These are phyloP conservation scores for Diutina ranongensis DNA, from an alignment of 1,139 yeast genomes.

Conservation along the genomic window DNA sequence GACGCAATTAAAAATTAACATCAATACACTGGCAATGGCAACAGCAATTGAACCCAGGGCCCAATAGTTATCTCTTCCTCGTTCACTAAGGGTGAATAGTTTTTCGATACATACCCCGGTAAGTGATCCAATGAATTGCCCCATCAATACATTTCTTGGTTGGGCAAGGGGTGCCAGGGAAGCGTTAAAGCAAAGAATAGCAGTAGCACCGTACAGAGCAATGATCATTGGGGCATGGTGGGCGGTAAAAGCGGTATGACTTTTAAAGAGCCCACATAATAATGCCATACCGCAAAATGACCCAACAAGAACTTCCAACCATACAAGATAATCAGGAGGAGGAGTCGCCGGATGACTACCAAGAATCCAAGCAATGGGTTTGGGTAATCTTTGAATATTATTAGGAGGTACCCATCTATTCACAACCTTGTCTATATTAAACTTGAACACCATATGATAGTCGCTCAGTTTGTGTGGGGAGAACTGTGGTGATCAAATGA, in stretches of 20 bases:
- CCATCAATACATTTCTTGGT: constrained; percentile 49
- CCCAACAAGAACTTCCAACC: constrained; percentile 36
- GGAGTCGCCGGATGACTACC: constrained; percentile 24
- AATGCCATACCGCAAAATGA: constrained; percentile 43
- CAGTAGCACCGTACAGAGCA: constrained; percentile 59
- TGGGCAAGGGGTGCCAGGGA: constrained; percentile 51
- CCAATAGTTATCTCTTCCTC: constrained; percentile 39
- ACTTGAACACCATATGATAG: constrained; percentile 24
- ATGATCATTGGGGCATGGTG: constrained; percentile 43
- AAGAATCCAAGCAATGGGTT: constrained; percentile 17
- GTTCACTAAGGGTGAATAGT: constrained; percentile 32
- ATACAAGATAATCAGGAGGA: constrained; percentile 28
- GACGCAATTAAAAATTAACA: constrained; percentile 47
- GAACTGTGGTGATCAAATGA: too few relatives aligned
- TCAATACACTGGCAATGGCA: constrained; percentile 41
- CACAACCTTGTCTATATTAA: constrained; percentile 24
- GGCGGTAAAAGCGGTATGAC: constrained; percentile 30
- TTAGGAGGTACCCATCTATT: constrained; percentile 22
- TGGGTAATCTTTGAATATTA: constrained; percentile 19
- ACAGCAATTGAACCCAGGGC: constrained; percentile 53
- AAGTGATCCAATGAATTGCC: constrained; percentile 43
- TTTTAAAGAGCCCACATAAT: constrained; percentile 39
- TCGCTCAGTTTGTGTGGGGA: too few relatives aligned
- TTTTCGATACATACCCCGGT: constrained; percentile 47
- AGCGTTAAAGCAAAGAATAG: constrained; percentile 50